These are phyloP conservation scores for Jackrogersella minutella DNA, from an alignment of 495 filamentous ascomycete genomes.

Conservation along the genomic window DNA sequence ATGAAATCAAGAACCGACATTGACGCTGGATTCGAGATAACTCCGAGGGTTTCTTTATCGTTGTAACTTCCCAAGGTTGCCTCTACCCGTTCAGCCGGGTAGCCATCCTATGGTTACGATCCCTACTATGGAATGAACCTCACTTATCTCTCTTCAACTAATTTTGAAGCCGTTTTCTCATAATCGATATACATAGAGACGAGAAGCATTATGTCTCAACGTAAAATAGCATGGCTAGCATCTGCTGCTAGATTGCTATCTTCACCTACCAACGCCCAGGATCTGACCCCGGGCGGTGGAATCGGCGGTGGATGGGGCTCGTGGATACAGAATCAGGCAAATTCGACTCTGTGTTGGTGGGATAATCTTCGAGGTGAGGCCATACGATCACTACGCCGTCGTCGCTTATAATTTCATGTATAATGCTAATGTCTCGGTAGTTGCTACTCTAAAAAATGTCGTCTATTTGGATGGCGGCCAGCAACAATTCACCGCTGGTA, in stretches of 20 bases:
- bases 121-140: slow-evolving; percentile 30
- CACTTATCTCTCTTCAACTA: slow-evolving; percentile 19
- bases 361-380: slow-evolving; percentile 58
- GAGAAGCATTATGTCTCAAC: slow-evolving; percentile 37
- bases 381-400: neutral
- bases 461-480: slow-evolving; percentile 74
- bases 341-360: slow-evolving; percentile 68
- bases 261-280: slow-evolving; percentile 43
- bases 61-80: slow-evolving; percentile 19
- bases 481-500: slow-evolving; percentile 57
- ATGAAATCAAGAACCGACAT: slow-evolving; percentile 12
- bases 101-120: neutral
- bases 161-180: slow-evolving; percentile 13
- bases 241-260: slow-evolving; percentile 35
- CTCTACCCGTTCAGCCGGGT: slow-evolving; percentile 1
- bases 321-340: slow-evolving; percentile 56
- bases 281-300: slow-evolving; percentile 2
- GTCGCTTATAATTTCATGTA: neutral
- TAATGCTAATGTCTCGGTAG: slow-evolving; percentile 50
- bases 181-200: slow-evolving; percentile 16
- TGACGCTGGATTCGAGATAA: slow-evolving; percentile 16
- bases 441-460: slow-evolving; percentile 68
- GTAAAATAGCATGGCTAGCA: slow-evolving; percentile 36
- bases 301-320: slow-evolving; percentile 15
- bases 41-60: slow-evolving; percentile 17